Percentiles rank a stretch among this genome's conserved stretches.
Conservation (phyloP, 164 flowering plant species). For the Dillenia suffruticosa region DNA sequence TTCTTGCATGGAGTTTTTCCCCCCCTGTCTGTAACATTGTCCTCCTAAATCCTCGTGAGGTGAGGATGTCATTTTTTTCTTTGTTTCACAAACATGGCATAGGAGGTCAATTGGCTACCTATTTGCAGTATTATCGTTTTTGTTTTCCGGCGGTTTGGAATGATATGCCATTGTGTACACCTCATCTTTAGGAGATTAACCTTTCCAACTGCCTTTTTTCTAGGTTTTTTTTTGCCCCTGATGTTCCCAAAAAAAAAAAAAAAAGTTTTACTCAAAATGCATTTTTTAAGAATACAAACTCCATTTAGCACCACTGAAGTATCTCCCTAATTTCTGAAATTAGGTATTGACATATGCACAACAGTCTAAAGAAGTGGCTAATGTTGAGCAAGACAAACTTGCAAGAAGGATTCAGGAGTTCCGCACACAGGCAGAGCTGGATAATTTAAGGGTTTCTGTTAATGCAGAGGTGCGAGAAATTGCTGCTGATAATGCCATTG, state of each 20-base stretch:
- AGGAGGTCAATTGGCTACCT: too few relatives aligned
- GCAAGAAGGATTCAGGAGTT: conserved; percentile 91
- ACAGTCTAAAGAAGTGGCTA: conserved; percentile 82
- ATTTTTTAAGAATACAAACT: background rate
- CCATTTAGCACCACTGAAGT: background rate
- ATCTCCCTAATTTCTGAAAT: conserved; percentile 6
- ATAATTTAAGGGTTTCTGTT: conserved; percentile 42
- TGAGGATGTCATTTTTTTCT: too few relatives aligned
- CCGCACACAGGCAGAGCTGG: conserved; percentile 77
- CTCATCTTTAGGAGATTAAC: too few relatives aligned
- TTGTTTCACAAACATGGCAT: too few relatives aligned
- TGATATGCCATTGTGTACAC: too few relatives aligned
- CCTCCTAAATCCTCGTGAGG: too few relatives aligned
- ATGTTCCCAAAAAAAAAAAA: background rate
- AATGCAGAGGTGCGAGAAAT: conserved; percentile 39
- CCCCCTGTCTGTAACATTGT: too few relatives aligned
- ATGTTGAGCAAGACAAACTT: conserved; percentile 73
- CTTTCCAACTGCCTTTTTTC: background rate
- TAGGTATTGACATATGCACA: conserved; percentile 90
- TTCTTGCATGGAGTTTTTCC: too few relatives aligned
- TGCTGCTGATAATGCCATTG: conserved; percentile 38
- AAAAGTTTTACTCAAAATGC: background rate
- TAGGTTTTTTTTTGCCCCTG: background rate
- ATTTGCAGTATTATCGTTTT: too few relatives aligned
- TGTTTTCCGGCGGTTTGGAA: too few relatives aligned